Evolutionary conservation across 2,329 filamentous ascomycete species (phyloP).

Genomic region (Phialophora tarda): DNA sequence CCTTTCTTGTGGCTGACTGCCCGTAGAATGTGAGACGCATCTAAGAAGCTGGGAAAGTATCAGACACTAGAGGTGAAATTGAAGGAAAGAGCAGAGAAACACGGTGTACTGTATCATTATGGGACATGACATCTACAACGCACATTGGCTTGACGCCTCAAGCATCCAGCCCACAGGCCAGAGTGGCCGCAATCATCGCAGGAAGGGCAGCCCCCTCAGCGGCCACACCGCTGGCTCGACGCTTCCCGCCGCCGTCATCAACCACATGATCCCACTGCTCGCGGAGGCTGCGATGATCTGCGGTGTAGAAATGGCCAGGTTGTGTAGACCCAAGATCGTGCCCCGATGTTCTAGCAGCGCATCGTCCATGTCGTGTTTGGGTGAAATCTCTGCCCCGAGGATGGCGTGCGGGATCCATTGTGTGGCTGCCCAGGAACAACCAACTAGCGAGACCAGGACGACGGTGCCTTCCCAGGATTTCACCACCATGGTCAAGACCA

Average conservation of each 20-base stretch:
- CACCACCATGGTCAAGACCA: slow-evolving; percentile 5
- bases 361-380: not conserved
- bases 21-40: too few relatives aligned
- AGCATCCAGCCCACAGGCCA: not conserved
- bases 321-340: slow-evolving; percentile 5
- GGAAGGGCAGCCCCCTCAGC: not conserved
- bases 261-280: slow-evolving; percentile 6
- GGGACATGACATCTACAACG: too few relatives aligned
- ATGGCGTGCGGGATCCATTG: slow-evolving; percentile 11
- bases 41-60: too few relatives aligned
- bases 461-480: slow-evolving; percentile 5
- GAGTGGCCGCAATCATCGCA: slow-evolving; percentile 1
- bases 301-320: not conserved
- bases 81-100: too few relatives aligned
- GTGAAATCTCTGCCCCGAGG: slow-evolving; percentile 1
- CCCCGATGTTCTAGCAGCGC: not conserved
- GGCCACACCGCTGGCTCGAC: slow-evolving; percentile 3
- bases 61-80: too few relatives aligned
- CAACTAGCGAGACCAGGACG: slow-evolving; percentile 1
- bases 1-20: too few relatives aligned
- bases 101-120: too few relatives aligned
- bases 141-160: not conserved
- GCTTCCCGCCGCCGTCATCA: slow-evolving; percentile 1
- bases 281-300: not conserved
- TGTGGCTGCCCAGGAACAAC: slow-evolving; percentile 5